A percentile compares a stretch with the other conserved stretches of the same genome.
Conservation (phyloP, 148 eudicot genomes). For the Dianthus caryophyllus region DNA sequence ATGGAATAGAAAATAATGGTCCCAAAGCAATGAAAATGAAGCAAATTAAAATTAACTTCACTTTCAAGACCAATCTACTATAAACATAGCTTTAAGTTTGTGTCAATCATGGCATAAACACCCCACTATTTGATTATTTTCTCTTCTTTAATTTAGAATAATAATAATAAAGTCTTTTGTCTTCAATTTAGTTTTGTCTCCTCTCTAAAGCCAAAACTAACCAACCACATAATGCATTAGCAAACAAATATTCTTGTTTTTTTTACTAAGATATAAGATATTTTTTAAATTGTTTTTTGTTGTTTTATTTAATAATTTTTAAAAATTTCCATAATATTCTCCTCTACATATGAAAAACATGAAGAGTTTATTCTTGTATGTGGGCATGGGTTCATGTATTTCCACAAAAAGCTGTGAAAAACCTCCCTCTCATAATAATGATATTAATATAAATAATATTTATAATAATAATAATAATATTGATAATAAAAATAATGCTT, state of each 20-base stretch:
- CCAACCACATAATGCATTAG: slow-evolving; percentile 25
- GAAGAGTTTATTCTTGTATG: slow-evolving; percentile 24
- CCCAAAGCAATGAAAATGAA: background rate
- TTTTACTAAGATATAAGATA: background rate
- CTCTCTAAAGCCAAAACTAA: slow-evolving; percentile 15
- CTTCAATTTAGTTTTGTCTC: slow-evolving; percentile 16
- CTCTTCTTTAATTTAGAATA: slow-evolving; percentile 32
- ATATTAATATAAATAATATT: background rate
- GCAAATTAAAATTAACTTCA: slow-evolving; percentile 21
- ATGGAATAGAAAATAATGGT: too few relatives aligned
- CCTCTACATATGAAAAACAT: slow-evolving; percentile 18
- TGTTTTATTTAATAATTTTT: background rate
- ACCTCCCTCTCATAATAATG: slow-evolving; percentile 1
- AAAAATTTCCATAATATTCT: background rate
- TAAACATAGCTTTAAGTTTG: background rate
- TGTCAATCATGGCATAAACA: slow-evolving; percentile 23
- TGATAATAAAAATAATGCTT: too few relatives aligned
- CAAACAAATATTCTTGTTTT: slow-evolving; percentile 21
- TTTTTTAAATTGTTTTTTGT: background rate
- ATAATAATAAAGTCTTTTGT: slow-evolving; percentile 26
- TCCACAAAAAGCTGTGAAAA: slow-evolving; percentile 16
- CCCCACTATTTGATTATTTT: slow-evolving; percentile 17
- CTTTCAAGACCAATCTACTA: slow-evolving; percentile 30
- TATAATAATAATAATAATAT: too few relatives aligned
- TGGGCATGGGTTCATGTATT: slow-evolving; percentile 36